Percentiles rank a stretch among this genome's conserved stretches.
phyloP scores from a whole-genome alignment of 1,284 basidiomycete genomes.

The Trichosporon asahii region DNA sequence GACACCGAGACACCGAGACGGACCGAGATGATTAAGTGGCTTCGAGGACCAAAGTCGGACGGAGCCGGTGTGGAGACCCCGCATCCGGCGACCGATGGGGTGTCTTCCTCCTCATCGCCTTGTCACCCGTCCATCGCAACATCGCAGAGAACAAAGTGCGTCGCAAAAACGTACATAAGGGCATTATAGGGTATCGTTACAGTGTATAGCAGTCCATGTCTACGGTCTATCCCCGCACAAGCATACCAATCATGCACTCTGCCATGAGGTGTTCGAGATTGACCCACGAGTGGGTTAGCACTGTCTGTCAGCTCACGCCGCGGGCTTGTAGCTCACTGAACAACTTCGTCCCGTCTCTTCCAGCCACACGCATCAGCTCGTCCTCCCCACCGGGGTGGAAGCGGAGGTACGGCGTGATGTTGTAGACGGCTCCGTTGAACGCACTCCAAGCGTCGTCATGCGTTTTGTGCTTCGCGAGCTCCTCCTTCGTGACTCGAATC shows the following conservation, averaged over 20 bases:
- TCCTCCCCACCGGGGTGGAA: constrained; percentile 94
- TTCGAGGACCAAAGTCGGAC: neutral
- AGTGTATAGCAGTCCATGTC: constrained; percentile 2
- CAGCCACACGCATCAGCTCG: constrained; percentile 93
- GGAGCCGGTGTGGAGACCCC: neutral
- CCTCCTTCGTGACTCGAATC: constrained; percentile 73
- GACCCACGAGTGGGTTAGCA: constrained; percentile 77
- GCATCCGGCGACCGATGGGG: neutral
- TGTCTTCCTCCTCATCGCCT: neutral
- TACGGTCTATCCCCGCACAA: constrained; percentile 60
- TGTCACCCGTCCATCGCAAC: neutral
- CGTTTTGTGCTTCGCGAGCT: constrained; percentile 63
- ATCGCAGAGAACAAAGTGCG: neutral
- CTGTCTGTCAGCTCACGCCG: constrained; percentile 31
- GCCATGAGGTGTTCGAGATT: constrained; percentile 92
- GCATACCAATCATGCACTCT: constrained; percentile 81
- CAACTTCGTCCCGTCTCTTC: constrained; percentile 86
- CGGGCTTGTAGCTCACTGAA: constrained; percentile 63
- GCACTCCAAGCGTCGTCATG: constrained; percentile 90
- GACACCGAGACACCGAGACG: neutral
- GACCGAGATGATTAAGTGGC: neutral
- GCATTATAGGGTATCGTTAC: neutral
- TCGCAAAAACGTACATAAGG: neutral
- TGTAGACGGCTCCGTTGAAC: constrained; percentile 92
- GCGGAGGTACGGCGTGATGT: constrained; percentile 85